These are phyloP conservation scores for Onygenales sp. DNA, from an alignment of 2,329 filamentous ascomycete species.

Conservation along the genomic window DNA sequence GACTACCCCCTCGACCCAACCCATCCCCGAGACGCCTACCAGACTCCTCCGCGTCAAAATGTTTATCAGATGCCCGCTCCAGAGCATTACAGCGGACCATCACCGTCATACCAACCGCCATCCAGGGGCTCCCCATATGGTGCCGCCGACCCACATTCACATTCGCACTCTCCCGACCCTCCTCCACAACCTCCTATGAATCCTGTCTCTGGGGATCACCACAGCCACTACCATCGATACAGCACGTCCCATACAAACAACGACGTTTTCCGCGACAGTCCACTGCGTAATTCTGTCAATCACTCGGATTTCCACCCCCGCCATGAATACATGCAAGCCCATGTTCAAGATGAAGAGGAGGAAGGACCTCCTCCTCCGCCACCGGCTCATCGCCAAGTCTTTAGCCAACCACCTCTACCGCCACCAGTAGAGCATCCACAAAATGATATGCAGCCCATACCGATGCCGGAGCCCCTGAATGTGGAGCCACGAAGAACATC, in stretches of 20 bases:
- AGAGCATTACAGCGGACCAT: constrained; percentile 3
- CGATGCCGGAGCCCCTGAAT: constrained; percentile 18
- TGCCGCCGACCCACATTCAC: not conserved
- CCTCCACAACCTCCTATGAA: not conserved
- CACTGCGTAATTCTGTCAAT: constrained; percentile 18
- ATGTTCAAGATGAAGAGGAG: constrained; percentile 12
- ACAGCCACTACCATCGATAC: constrained; percentile 8
- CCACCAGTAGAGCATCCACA: constrained; percentile 5
- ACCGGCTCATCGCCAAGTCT: constrained; percentile 20
- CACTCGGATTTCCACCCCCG: constrained; percentile 15
- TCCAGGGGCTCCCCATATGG: constrained; percentile 6
- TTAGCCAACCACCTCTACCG: constrained; percentile 9
- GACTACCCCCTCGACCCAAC: not conserved
- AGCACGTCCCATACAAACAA: constrained; percentile 15
- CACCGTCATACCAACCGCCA: constrained; percentile 6
- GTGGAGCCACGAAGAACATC: constrained; percentile 10
- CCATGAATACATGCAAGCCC: constrained; percentile 8
- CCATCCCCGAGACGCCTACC: constrained; percentile 4
- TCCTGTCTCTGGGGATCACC: constrained; percentile 1
- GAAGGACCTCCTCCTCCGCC: constrained; percentile 22
- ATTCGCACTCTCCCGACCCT: not conserved
- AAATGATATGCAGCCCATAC: constrained; percentile 8
- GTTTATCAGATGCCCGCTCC: constrained; percentile 3
- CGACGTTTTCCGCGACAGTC: constrained; percentile 18
- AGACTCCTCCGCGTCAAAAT: constrained; percentile 7